These are phyloP conservation scores for Leishmania amazonensis DNA, from an alignment of 208 protist species.

Conservation along the genomic window DNA sequence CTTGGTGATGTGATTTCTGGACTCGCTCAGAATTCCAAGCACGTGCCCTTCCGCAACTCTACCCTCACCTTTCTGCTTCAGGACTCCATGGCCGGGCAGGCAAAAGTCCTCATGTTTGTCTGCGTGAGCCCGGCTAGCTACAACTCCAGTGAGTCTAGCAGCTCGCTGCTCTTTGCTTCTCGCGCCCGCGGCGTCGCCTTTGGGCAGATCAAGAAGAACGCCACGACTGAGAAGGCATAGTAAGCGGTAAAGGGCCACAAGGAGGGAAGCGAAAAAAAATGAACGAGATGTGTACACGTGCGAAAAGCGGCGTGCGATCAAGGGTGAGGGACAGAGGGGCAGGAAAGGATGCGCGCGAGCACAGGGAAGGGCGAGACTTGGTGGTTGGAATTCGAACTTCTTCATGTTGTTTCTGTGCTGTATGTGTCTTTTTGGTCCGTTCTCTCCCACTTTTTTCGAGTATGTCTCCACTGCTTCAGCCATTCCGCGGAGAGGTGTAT, in stretches of 20 bases:
- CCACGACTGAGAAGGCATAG: slow-evolving; percentile 15
- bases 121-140: slow-evolving; percentile 94
- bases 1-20: slow-evolving; percentile 92
- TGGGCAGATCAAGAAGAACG: slow-evolving; percentile 92
- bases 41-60: slow-evolving; percentile 94
- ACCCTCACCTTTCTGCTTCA: slow-evolving; percentile 91
- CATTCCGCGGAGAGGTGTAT: neutral
- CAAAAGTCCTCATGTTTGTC: slow-evolving; percentile 96
- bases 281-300: neutral
- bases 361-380: neutral
- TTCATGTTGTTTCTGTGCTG: neutral
- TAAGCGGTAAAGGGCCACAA: neutral
- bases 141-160: slow-evolving; percentile 89
- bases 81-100: slow-evolving; percentile 93
- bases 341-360: neutral
- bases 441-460: neutral
- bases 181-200: slow-evolving; percentile 88
- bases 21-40: slow-evolving; percentile 80
- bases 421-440: neutral
- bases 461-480: neutral
- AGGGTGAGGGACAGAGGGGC: neutral
- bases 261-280: neutral
- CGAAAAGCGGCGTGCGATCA: neutral
- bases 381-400: neutral
- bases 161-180: slow-evolving; percentile 90